Conservation (phyloP, 2,329 filamentous ascomycete genomes). For the Trichoderma sp. region DNA sequence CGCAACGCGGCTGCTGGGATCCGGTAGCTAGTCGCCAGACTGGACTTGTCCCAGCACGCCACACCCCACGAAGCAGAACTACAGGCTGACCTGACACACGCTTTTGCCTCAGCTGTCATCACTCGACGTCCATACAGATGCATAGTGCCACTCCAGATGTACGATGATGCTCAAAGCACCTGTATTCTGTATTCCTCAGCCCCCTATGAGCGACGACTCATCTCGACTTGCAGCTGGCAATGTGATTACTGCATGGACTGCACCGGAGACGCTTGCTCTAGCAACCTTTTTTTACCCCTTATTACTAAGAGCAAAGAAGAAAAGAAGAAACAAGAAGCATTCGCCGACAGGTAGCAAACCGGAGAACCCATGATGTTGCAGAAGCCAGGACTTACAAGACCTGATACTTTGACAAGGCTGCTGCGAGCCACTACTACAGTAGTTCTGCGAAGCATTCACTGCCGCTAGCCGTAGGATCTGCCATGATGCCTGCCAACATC, state of each 20-base stretch:
- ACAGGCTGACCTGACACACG: conserved; percentile 15
- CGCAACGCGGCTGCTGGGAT: conserved; percentile 3
- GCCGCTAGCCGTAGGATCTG: not conserved
- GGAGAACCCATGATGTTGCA: not conserved
- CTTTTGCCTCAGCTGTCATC: conserved; percentile 9
- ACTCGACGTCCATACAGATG: not conserved
- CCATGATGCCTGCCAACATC: not conserved
- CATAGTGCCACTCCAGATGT: conserved; percentile 4
- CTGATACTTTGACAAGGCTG: not conserved
- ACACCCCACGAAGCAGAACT: conserved; percentile 9
- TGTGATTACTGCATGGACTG: not conserved
- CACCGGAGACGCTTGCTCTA: too few relatives aligned
- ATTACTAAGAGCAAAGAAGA: not conserved
- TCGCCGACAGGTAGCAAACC: not conserved
- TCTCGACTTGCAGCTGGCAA: not conserved
- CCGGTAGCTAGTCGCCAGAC: not conserved
- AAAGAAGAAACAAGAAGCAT: not conserved
- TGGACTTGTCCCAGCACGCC: not conserved
- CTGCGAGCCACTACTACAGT: not conserved
- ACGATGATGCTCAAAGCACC: conserved; percentile 1
- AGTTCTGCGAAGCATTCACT: not conserved
- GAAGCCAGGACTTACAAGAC: not conserved
- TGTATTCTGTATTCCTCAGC: not conserved
- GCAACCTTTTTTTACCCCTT: not conserved
- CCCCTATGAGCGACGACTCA: not conserved